Base-by-base conservation (phyloP, 208 protist species). In the Acanthamoeba healyi region DNA sequence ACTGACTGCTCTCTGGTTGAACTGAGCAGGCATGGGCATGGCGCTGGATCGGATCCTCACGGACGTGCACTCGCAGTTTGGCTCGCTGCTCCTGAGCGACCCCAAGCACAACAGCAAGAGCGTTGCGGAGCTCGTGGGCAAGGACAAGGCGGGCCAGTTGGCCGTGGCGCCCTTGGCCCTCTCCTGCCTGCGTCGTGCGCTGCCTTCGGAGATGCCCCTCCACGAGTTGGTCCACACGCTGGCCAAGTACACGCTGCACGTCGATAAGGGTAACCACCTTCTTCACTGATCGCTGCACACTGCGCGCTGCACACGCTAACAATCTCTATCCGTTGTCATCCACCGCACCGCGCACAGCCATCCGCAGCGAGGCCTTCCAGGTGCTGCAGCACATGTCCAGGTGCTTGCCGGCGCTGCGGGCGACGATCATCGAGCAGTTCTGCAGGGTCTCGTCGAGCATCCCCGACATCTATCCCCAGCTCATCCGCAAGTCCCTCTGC, bases 381-480 rank as follows among this genome's bases (percentile, higher is more conserved):
- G 84, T 91, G 84, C 26, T 91, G 56, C 84, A 91, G 84, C 84
- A 91, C 56, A 91, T 91, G 56, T 34, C 58, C 56, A 38, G 26
- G 54, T 63, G n/a, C 40, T n/a, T 91, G 84, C 84, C 84, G 22
- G 34, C 36, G 34, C 56, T 63, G n/a, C 84, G 84, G 26, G 58
- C 84, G 34, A 91, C 58, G 6, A 72, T 91, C 36, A 26, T 91
- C 38, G 84, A 91, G 38, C 84, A 91, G 56, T 91, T 91, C 84
- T 72, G 56, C 56, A 29, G 49, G 5, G 49, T 91, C 24, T 46
- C 84, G 36, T 44, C 56, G 38, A 91, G 84, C 84, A 70, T 91
- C 44, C 84, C 84, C 38, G 84, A 91, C n/a, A 91, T 86, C 77
- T 86, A 86, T 26, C 77, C 84, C 4, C 56, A 63, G 10, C 56